phyloP scores from a whole-genome alignment of 2,329 filamentous ascomycete species.

The Scedosporium dehoogii region DNA sequence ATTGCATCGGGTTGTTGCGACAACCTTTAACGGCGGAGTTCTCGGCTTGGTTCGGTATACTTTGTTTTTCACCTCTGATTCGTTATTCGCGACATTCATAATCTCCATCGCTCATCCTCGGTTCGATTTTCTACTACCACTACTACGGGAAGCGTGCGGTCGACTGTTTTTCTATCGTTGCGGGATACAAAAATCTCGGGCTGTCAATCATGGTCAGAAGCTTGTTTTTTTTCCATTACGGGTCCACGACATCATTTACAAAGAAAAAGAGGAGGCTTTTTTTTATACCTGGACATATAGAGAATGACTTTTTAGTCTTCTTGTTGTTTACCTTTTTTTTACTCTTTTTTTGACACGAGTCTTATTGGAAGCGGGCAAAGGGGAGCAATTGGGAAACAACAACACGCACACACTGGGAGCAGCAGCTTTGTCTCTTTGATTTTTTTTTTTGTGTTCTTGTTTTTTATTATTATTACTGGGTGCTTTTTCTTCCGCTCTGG shows the following conservation, averaged over 20 bases:
- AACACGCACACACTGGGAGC: not conserved
- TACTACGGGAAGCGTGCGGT: not conserved
- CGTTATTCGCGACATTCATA: slow-evolving; percentile 5
- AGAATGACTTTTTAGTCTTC: slow-evolving; percentile 3
- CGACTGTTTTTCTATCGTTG: not conserved
- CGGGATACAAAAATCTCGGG: slow-evolving; percentile 3
- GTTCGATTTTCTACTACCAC: not conserved
- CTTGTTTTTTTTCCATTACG: slow-evolving; percentile 3
- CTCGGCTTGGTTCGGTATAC: not conserved
- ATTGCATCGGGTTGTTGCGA: slow-evolving; percentile 4
- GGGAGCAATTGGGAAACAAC: not conserved
- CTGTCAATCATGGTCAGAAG: not conserved
- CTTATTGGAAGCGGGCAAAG: slow-evolving; percentile 3
- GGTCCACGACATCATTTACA: slow-evolving; percentile 1
- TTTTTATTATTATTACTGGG: slow-evolving; percentile 1
- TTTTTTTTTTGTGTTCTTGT: not conserved
- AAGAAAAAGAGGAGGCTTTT: not conserved
- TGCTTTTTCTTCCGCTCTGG: not conserved
- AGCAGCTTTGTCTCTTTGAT: slow-evolving; percentile 3
- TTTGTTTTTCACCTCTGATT: slow-evolving; percentile 7
- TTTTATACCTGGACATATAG: slow-evolving; percentile 2
- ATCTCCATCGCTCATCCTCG: slow-evolving; percentile 4
- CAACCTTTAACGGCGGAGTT: not conserved
- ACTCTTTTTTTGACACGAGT: not conserved
- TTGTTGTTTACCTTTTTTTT: slow-evolving; percentile 2